Evolutionary conservation across 352 stramenopile genomes (phyloP).

Genomic region (Globisporangium viniferum): DNA sequence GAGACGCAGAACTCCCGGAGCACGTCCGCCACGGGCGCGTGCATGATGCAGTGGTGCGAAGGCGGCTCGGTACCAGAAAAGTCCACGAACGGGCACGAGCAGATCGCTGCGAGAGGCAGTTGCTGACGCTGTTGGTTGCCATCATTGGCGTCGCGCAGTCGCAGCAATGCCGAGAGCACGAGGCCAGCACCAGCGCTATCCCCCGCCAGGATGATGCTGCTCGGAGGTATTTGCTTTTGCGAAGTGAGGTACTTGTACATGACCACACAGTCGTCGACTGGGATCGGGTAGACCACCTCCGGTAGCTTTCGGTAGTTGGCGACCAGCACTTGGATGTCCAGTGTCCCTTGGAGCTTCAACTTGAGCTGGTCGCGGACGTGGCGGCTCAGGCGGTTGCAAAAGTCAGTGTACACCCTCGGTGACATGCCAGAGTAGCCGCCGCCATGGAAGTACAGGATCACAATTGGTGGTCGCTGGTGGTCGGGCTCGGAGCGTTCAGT

Average conservation of each 20-base stretch:
- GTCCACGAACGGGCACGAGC: conserved; percentile 51
- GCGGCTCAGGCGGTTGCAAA: conserved; percentile 36
- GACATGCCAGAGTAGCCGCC: conserved; percentile 54
- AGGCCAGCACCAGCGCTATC: conserved; percentile 56
- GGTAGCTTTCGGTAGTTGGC: conserved; percentile 69
- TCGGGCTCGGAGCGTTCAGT: neutral
- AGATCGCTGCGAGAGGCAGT: conserved; percentile 34
- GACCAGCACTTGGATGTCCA: conserved; percentile 41
- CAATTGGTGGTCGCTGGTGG: conserved; percentile 20
- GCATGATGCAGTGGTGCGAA: conserved; percentile 48
- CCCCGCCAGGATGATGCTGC: conserved; percentile 38
- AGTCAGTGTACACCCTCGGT: conserved; percentile 50
- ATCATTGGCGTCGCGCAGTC: conserved; percentile 23
- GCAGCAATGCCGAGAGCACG: conserved; percentile 38
- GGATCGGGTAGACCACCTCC: conserved; percentile 34
- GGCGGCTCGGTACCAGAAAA: conserved; percentile 26
- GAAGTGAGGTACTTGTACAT: conserved; percentile 46
- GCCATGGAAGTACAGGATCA: conserved; percentile 61
- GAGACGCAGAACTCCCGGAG: conserved; percentile 32
- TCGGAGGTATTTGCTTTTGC: conserved; percentile 22
- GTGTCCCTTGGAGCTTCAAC: too few species aligned
- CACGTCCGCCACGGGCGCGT: conserved; percentile 31
- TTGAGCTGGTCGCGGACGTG: conserved; percentile 19
- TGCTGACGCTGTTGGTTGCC: neutral
- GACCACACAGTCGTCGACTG: conserved; percentile 42